These are phyloP conservation scores for Nigrospora sphaerica DNA, from an alignment of 2,329 filamentous ascomycete species.

Conservation along the genomic window DNA sequence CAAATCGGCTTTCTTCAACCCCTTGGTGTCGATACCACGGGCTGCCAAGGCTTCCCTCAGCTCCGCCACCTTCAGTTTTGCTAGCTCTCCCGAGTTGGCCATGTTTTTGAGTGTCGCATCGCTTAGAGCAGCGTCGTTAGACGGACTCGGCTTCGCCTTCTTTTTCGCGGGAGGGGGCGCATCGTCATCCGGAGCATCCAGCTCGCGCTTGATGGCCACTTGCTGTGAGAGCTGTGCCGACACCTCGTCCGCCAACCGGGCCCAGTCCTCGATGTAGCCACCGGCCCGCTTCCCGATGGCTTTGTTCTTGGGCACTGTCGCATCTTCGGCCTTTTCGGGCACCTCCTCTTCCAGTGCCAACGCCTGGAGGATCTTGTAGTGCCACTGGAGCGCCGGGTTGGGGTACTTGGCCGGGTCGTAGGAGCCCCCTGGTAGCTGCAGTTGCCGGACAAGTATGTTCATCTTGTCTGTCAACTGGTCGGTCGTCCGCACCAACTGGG, in stretches of 20 bases:
- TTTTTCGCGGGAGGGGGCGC: slow-evolving; percentile 38
- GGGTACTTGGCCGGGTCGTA: slow-evolving; percentile 87
- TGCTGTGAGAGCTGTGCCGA: slow-evolving; percentile 26
- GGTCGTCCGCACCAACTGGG: slow-evolving; percentile 47
- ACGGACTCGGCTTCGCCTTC: slow-evolving; percentile 21
- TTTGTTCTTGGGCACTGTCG: slow-evolving; percentile 74
- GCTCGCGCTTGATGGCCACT: slow-evolving; percentile 44
- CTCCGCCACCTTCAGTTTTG: slow-evolving; percentile 48
- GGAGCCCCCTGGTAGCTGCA: slow-evolving; percentile 77
- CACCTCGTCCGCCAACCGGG: slow-evolving; percentile 57
- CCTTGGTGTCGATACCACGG: slow-evolving; percentile 40
- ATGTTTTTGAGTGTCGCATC: slow-evolving; percentile 38
- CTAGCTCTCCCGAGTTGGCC: slow-evolving; percentile 36
- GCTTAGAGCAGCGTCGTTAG: slow-evolving; percentile 23
- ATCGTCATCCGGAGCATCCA: slow-evolving; percentile 32
- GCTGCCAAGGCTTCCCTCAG: slow-evolving; percentile 41
- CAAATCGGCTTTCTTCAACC: slow-evolving; percentile 43
- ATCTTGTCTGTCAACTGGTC: slow-evolving; percentile 73
- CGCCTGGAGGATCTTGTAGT: slow-evolving; percentile 89
- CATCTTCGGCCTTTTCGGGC: slow-evolving; percentile 66
- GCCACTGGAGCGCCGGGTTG: slow-evolving; percentile 91
- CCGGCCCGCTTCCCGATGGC: slow-evolving; percentile 88
- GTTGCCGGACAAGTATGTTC: slow-evolving; percentile 73
- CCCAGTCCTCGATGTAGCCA: slow-evolving; percentile 71
- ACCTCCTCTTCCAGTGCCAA: slow-evolving; percentile 88